Percentiles rank a stretch among this genome's conserved stretches.
Evolutionary conservation across 108 stramenopile species (phyloP).

Genomic region (Fragilariopsis cylindrus): DNA sequence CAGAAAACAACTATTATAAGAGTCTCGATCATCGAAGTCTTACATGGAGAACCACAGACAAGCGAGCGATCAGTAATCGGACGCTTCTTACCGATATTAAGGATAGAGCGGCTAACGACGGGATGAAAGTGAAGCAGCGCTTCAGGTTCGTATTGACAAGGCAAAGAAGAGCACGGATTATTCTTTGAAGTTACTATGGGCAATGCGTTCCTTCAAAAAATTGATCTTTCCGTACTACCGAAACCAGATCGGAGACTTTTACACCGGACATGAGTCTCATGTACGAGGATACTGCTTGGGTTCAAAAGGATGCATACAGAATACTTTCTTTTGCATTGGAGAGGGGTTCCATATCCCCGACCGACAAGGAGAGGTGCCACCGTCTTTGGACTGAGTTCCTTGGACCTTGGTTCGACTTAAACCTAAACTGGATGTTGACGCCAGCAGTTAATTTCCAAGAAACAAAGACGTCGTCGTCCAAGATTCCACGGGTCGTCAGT

Average conservation of each 20-base stretch:
- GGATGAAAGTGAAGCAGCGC: slow-evolving; percentile 70
- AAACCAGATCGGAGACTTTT: slow-evolving; percentile 78
- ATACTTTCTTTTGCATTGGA: slow-evolving; percentile 84
- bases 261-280: slow-evolving; percentile 82
- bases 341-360: slow-evolving; percentile 71
- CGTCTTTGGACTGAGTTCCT: slow-evolving; percentile 86
- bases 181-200: slow-evolving; percentile 88
- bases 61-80: slow-evolving; percentile 79
- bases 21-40: slow-evolving; percentile 88
- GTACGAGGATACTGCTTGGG: slow-evolving; percentile 72
- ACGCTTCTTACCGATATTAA: slow-evolving; percentile 85
- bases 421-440: slow-evolving; percentile 71
- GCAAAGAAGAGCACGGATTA: slow-evolving; percentile 83
- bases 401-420: slow-evolving; percentile 81
- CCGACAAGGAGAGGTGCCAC: slow-evolving; percentile 84
- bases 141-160: slow-evolving; percentile 76
- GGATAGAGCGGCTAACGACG: slow-evolving; percentile 78
- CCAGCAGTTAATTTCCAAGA: slow-evolving; percentile 61
- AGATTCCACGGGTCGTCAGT: slow-evolving; percentile 37
- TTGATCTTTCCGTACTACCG: slow-evolving; percentile 75
- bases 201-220: slow-evolving; percentile 37
- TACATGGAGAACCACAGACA: slow-evolving; percentile 84
- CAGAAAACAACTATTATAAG: slow-evolving; percentile 82
- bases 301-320: slow-evolving; percentile 81
- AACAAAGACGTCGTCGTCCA: slow-evolving; percentile 9